Conservation (phyloP, 2,329 filamentous ascomycete genomes). For the Fusarium protoensiforme region DNA sequence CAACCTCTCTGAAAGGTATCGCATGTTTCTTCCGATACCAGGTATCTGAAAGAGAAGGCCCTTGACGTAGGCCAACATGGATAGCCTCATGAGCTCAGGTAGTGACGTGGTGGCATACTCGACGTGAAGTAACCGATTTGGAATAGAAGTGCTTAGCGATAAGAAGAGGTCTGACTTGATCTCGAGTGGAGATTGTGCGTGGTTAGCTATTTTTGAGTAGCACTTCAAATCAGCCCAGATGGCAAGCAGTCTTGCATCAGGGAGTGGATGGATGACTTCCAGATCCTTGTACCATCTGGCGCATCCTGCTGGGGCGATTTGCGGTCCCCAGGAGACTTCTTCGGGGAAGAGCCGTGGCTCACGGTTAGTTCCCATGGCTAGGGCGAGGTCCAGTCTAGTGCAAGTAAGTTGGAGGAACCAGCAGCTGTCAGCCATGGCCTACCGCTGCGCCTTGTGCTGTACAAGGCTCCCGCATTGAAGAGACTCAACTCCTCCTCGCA, state of each 20-base stretch:
- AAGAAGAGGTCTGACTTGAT: conserved; percentile 30
- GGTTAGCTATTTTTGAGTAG: conserved; percentile 37
- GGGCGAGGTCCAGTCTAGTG: conserved; percentile 15
- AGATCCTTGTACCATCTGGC: conserved; percentile 12
- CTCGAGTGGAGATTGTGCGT: conserved; percentile 30
- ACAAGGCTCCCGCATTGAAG: conserved; percentile 23
- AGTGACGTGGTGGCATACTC: conserved; percentile 18
- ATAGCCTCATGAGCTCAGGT: conserved; percentile 25
- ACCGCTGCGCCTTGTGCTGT: conserved; percentile 27
- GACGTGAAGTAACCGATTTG: conserved; percentile 36
- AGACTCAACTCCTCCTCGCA: conserved; percentile 35
- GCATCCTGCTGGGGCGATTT: conserved; percentile 5
- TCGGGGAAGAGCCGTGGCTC: conserved; percentile 6
- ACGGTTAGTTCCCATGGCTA: conserved; percentile 21
- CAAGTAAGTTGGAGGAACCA: not conserved
- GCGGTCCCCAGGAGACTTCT: conserved; percentile 17
- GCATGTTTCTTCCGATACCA: conserved; percentile 14
- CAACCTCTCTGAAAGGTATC: not conserved
- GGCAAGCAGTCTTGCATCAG: conserved; percentile 32
- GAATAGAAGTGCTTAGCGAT: conserved; percentile 33
- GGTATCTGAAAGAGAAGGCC: conserved; percentile 24
- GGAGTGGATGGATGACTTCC: conserved; percentile 1
- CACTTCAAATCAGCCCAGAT: conserved; percentile 38
- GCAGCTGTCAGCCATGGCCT: not conserved
- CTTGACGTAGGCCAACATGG: conserved; percentile 41